These are phyloP conservation scores for Sequoiadendron giganteum DNA, from an alignment of 75 land plant species.

Conservation along the genomic window DNA sequence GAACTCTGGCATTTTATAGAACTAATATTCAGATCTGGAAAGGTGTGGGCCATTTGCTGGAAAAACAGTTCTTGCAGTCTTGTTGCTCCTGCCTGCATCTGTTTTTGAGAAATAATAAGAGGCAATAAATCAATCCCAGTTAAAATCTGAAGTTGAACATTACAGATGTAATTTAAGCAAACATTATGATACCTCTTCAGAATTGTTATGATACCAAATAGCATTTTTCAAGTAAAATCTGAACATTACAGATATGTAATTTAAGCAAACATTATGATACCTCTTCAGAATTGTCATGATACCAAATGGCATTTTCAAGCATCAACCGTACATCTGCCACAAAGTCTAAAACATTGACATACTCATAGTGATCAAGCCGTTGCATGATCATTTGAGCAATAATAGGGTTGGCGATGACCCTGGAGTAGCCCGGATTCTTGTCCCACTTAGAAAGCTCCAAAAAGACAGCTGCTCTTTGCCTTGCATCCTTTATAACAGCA, in stretches of 20 bases:
- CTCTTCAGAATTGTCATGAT: slow-evolving; percentile 40
- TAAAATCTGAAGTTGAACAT: too few relatives aligned
- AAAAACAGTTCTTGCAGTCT: slow-evolving; percentile 82
- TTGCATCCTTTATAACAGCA: slow-evolving; percentile 77
- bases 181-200: slow-evolving; percentile 57
- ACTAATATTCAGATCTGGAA: slow-evolving; percentile 84
- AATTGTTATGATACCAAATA: slow-evolving; percentile 28
- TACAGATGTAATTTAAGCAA: too few relatives aligned
- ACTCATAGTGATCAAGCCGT: slow-evolving; percentile 71
- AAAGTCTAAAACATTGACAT: slow-evolving; percentile 69
- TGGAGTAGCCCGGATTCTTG: slow-evolving; percentile 43
- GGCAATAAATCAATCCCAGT: too few relatives aligned
- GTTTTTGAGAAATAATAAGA: slow-evolving; percentile 12
- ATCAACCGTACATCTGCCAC: slow-evolving; percentile 84
- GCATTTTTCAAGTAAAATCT: too few relatives aligned
- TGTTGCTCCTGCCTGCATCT: slow-evolving; percentile 79
- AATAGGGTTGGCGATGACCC: slow-evolving; percentile 40
- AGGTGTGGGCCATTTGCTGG: slow-evolving; percentile 72
- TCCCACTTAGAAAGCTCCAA: slow-evolving; percentile 72
- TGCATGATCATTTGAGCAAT: slow-evolving; percentile 73
- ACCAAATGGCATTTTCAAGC: slow-evolving; percentile 70
- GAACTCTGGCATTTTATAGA: slow-evolving; percentile 47
- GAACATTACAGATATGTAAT: too few relatives aligned
- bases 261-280: slow-evolving; percentile 23
- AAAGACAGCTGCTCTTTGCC: slow-evolving; percentile 60